Conservation (phyloP, 345 rosid genomes). For the Balakata baccata region DNA sequence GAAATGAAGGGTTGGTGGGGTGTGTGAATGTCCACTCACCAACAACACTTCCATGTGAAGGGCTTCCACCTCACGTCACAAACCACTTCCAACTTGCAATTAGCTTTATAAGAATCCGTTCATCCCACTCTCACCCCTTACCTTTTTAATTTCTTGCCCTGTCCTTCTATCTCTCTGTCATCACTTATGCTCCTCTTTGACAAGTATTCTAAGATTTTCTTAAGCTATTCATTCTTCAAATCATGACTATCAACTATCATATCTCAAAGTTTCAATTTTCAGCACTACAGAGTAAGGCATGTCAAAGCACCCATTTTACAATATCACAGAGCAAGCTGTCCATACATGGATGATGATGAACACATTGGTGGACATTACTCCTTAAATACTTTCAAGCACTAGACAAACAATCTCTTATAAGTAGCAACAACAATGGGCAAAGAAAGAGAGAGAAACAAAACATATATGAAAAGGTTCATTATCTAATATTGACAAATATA, state of each 20-base stretch:
- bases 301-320: too few relatives aligned
- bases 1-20: too few relatives aligned
- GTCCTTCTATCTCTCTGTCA: background rate
- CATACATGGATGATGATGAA: too few relatives aligned
- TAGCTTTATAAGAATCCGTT: slow-evolving; percentile 1
- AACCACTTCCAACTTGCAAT: slow-evolving; percentile 18
- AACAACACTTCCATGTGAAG: slow-evolving; percentile 10
- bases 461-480: background rate
- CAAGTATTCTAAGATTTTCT: background rate
- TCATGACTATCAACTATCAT: slow-evolving; percentile 1
- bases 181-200: too few relatives aligned
- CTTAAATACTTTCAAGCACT: background rate
- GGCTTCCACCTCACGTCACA: slow-evolving; percentile 19
- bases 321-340: too few relatives aligned
- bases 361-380: too few relatives aligned
- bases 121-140: background rate
- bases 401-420: background rate
- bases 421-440: background rate
- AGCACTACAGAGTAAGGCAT: too few relatives aligned
- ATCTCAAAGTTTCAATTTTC: background rate
- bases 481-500: background rate
- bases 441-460: background rate
- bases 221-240: background rate
- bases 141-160: background rate
- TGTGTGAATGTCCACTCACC: slow-evolving; percentile 9